Evolutionary conservation across 768 basidiomycete species (phyloP), one percentile per base, ranked within the genome.

Genomic region (Hygrophorus pudorinus): DNA sequence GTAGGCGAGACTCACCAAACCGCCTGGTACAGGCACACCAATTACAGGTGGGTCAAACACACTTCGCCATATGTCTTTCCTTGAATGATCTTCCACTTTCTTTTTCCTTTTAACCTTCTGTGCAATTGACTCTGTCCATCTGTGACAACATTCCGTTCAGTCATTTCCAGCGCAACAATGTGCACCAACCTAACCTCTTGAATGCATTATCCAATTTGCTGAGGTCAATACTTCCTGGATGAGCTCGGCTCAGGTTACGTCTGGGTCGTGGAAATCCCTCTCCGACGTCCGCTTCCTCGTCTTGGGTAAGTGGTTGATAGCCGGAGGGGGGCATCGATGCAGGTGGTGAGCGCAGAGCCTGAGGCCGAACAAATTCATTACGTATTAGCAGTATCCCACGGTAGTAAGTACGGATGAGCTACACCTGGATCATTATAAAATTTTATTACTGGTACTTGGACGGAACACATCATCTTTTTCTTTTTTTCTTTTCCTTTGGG

Each of bases 71-170:
- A 90, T 89, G 57, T 79, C 76, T 66, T 71, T 81, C 56, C 72
- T 74, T 33, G 76, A 72, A 55, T 78, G 71, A 45, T 76, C 76
- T 32, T 76, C 70, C 12, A 69, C 68, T 52, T 75, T 77, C 69
- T 79, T 83, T 56, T 81, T 85, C 69, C 73, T 73, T 65, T 84
- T 86, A 41, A 91, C 77, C 61, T 84, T 86, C 64, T 87, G 81
- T 1, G 87, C 81, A 52, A 91, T 89, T 43, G 81, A 83, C 53
- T 85, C 79, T 10, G 87, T 90, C 87, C 87, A 91, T 57, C 85
- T 85, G 33, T 24, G 9, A 4, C 24, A 17, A 17, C 17, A 9
- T 16, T n/a, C 1, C 43, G 18, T 36, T 24, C 17, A 8, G 32
- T 37, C 42, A 40, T n/a, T 24, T 20, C 21, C 27, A 38, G 2